A percentile compares a stretch with the other conserved stretches of the same genome.
Evolutionary conservation across 176 grass and related monocot species (phyloP).

Genomic region (Rhynchospora pubera): DNA sequence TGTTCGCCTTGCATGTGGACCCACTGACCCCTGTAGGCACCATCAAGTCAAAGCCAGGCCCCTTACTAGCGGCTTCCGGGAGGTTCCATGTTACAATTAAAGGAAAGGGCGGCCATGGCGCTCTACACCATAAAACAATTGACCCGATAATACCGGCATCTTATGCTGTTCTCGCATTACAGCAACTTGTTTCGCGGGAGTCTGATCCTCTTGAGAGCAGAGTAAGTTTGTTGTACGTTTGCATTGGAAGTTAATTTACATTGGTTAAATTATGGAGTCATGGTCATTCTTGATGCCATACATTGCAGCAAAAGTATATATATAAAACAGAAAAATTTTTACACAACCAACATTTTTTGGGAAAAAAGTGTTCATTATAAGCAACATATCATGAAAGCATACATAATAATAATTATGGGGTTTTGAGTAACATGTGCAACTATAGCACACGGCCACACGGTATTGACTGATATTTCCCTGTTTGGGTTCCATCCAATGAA

Average conservation of each 20-base stretch:
- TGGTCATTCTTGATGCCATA: background rate
- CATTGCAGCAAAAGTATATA: background rate
- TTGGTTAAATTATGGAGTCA: background rate
- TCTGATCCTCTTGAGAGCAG: slow-evolving; percentile 49
- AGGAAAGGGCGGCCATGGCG: slow-evolving; percentile 70
- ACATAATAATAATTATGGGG: too few relatives aligned
- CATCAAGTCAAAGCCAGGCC: slow-evolving; percentile 43
- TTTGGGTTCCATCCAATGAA: background rate
- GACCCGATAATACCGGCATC: slow-evolving; percentile 44
- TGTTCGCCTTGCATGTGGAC: slow-evolving; percentile 51
- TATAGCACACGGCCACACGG: too few relatives aligned
- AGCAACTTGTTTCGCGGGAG: slow-evolving; percentile 57
- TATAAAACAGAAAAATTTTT: background rate
- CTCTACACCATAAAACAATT: slow-evolving; percentile 29
- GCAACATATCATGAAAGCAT: too few relatives aligned
- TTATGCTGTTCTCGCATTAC: slow-evolving; percentile 46
- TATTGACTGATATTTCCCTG: background rate
- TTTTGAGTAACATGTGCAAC: too few relatives aligned
- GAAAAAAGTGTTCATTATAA: background rate
- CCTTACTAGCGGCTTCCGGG: slow-evolving; percentile 46
- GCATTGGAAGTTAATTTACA: background rate
- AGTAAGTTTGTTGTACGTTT: slow-evolving; percentile 14
- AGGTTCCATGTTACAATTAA: slow-evolving; percentile 46
- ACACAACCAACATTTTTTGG: background rate
- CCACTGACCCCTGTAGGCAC: slow-evolving; percentile 9